These are phyloP conservation scores for Rhodofomes roseus DNA, from an alignment of 1,284 basidiomycete species.

Conservation along the genomic window DNA sequence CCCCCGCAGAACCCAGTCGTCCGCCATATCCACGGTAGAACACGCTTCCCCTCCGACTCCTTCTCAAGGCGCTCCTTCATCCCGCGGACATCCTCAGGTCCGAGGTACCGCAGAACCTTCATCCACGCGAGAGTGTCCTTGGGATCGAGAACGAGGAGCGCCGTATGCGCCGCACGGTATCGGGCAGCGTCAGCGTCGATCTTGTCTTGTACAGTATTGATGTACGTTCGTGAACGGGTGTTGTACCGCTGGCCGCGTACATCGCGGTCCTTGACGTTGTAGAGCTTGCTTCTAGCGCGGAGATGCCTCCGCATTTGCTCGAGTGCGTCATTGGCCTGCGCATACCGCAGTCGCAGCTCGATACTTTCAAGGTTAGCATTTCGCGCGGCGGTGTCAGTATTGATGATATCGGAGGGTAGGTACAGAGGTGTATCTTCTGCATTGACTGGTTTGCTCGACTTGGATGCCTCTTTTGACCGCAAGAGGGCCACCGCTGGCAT, in stretches of 20 bases:
- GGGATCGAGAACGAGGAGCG: background rate
- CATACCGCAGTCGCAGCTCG: conserved; percentile 26
- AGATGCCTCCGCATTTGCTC: conserved; percentile 19
- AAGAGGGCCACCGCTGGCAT: background rate
- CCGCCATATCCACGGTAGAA: conserved; percentile 6
- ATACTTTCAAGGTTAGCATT: background rate
- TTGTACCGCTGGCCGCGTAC: conserved; percentile 1
- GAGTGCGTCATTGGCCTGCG: conserved; percentile 7
- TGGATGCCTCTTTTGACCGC: background rate
- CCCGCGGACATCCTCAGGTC: background rate
- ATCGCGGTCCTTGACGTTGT: conserved; percentile 4
- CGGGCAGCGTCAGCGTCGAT: background rate
- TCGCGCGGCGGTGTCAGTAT: background rate
- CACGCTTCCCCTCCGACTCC: background rate
- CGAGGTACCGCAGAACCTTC: background rate
- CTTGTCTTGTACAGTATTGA: background rate
- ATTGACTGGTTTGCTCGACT: background rate
- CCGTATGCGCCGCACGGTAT: background rate
- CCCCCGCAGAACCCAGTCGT: background rate
- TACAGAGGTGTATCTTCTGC: background rate
- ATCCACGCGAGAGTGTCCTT: background rate
- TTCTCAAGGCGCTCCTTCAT: background rate
- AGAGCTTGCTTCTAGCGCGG: background rate
- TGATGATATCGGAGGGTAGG: background rate
- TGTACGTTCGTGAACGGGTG: conserved; percentile 1